Evolutionary conservation across 768 basidiomycete genomes (phyloP).

Genomic region (Mycena vulgaris): DNA sequence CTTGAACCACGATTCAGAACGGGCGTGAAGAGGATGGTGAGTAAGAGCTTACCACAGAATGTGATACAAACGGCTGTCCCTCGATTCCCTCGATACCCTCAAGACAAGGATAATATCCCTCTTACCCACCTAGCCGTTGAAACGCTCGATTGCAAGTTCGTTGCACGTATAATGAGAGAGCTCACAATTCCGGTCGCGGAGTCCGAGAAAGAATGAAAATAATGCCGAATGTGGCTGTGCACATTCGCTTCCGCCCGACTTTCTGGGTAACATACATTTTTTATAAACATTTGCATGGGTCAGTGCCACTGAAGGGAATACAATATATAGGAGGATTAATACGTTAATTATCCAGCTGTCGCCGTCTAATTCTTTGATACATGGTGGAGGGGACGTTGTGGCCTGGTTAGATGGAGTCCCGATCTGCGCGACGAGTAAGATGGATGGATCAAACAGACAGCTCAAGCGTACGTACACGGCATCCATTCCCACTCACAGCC

Average conservation of each 20-base stretch:
- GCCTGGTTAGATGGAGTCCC: neutral
- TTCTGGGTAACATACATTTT: neutral
- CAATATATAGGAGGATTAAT: no score
- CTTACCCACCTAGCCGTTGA: neutral
- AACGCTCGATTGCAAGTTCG: neutral
- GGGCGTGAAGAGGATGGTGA: neutral
- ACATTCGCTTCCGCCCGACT: neutral
- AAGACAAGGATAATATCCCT: neutral
- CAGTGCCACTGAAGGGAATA: no score
- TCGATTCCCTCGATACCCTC: neutral
- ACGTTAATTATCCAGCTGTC: neutral
- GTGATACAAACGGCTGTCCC: slow-evolving; percentile 17
- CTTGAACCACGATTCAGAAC: slow-evolving; percentile 2
- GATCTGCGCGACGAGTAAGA: no score
- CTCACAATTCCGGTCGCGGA: slow-evolving; percentile 19
- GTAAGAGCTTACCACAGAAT: slow-evolving; percentile 26
- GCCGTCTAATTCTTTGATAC: no score
- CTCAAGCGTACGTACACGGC: slow-evolving; percentile 7
- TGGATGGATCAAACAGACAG: no score
- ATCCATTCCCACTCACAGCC: slow-evolving; percentile 10
- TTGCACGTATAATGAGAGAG: neutral
- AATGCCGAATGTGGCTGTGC: slow-evolving; percentile 5
- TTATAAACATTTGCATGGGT: neutral
- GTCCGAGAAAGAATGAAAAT: neutral
- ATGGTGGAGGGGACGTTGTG: no score